These are phyloP conservation scores for Musa balbisiana DNA, from an alignment of 202 grass and related monocot species.

Conservation along the genomic window DNA sequence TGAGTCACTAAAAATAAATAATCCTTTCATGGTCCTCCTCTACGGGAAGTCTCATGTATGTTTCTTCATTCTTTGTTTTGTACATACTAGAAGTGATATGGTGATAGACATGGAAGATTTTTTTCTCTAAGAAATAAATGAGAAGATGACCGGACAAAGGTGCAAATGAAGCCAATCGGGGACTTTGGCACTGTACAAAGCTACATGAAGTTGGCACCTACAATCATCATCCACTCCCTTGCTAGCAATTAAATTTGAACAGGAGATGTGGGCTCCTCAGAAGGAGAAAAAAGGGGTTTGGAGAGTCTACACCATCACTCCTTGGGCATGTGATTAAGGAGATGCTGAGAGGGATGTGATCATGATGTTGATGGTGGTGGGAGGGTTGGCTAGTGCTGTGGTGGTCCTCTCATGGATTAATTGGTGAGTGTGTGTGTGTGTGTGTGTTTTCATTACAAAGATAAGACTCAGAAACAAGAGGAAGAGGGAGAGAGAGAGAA, in stretches of 20 bases:
- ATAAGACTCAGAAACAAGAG: too few species aligned
- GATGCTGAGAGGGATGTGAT: conserved; percentile 1
- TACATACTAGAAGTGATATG: too few species aligned
- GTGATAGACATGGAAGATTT: neutral
- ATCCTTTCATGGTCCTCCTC: too few species aligned
- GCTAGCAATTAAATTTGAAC: neutral
- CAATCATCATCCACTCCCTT: neutral
- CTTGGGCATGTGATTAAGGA: neutral
- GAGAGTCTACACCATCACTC: neutral
- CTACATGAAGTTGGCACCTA: neutral
- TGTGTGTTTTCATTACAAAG: neutral
- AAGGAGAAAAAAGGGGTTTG: neutral
- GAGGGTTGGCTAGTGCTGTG: neutral
- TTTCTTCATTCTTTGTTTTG: too few species aligned
- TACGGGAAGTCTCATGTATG: too few species aligned
- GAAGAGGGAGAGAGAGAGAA: too few species aligned
- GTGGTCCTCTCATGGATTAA: neutral
- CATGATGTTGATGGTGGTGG: conserved; percentile 1
- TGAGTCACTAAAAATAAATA: too few species aligned
- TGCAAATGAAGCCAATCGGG: neutral
- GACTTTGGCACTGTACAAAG: neutral
- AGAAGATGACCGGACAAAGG: neutral
- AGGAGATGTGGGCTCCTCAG: neutral
- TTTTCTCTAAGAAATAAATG: neutral
- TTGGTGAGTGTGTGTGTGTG: neutral